Evolutionary conservation across 306 rosid species (phyloP).

Genomic region (Vigna reflexopilosa): DNA sequence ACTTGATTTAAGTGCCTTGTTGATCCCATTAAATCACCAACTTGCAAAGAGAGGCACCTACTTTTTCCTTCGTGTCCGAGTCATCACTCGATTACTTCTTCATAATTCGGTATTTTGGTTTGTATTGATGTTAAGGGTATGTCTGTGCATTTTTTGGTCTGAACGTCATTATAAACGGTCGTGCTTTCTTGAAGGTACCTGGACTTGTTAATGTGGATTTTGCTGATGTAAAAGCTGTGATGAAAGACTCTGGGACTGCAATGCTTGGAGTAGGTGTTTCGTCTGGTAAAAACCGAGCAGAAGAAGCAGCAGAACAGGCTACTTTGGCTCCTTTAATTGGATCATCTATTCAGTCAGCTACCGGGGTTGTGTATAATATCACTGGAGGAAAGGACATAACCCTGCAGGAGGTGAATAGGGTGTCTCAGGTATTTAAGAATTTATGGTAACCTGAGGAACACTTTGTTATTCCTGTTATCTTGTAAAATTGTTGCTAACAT

Average conservation of each 20-base stretch:
- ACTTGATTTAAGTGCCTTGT: neutral
- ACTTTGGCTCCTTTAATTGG: constrained; percentile 98
- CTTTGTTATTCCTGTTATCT: constrained; percentile 18
- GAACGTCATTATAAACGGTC: constrained; percentile 19
- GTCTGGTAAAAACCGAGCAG: constrained; percentile 97
- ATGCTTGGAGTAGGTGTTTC: constrained; percentile 99
- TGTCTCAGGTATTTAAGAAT: constrained; percentile 79
- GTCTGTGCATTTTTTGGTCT: neutral
- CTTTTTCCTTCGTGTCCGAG: neutral
- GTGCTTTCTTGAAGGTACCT: constrained; percentile 72
- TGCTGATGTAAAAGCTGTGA: constrained; percentile 98
- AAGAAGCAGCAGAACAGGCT: constrained; percentile 99
- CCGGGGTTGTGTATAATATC: constrained; percentile 95
- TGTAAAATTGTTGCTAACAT: constrained; percentile 14
- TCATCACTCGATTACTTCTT: neutral
- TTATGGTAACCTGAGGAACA: constrained; percentile 37
- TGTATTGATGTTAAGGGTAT: neutral
- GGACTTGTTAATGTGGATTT: constrained; percentile 99
- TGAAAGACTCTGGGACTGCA: constrained; percentile 99
- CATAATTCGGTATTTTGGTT: constrained; percentile 18
- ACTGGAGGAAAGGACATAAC: constrained; percentile 99
- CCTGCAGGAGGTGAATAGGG: constrained; percentile 96
- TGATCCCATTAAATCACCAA: constrained; percentile 1
- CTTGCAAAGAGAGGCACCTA: constrained; percentile 20
- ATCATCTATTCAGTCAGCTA: constrained; percentile 96